Evolutionary conservation across 2,329 filamentous ascomycete species (phyloP).

Genomic region (Parafenestella ontariensis): DNA sequence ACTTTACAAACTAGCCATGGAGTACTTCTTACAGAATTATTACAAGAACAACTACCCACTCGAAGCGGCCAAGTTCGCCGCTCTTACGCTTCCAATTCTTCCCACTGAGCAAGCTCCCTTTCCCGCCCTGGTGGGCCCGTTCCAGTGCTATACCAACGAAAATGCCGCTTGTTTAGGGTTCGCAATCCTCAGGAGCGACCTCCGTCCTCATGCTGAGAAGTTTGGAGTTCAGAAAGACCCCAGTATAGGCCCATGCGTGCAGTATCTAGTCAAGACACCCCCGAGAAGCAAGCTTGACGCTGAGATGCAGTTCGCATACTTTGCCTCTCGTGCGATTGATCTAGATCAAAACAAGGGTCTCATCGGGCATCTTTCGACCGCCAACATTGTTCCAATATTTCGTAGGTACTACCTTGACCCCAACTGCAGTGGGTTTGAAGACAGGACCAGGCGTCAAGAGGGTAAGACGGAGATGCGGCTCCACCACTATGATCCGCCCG

Average conservation of each 20-base stretch:
- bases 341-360: constrained; percentile 57
- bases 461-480: constrained; percentile 51
- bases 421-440: constrained; percentile 41
- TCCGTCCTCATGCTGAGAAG: constrained; percentile 82
- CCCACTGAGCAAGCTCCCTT: constrained; percentile 72
- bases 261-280: constrained; percentile 73
- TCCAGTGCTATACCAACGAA: constrained; percentile 82
- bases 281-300: constrained; percentile 73
- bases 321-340: constrained; percentile 78
- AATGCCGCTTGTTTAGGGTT: constrained; percentile 81
- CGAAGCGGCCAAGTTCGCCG: constrained; percentile 63
- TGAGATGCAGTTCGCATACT: constrained; percentile 78
- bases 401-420: constrained; percentile 44
- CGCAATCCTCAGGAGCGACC: constrained; percentile 74
- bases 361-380: constrained; percentile 33
- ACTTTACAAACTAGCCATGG: constrained; percentile 73
- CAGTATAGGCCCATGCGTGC: constrained; percentile 76
- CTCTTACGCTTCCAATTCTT: constrained; percentile 59
- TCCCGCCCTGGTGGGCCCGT: constrained; percentile 72
- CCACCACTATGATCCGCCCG: constrained; percentile 68
- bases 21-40: constrained; percentile 83
- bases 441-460: constrained; percentile 37
- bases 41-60: constrained; percentile 75
- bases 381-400: constrained; percentile 49
- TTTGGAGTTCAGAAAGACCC: constrained; percentile 88